phyloP scores from a whole-genome alignment of 2,329 filamentous ascomycete genomes.

The Botryosphaeria agaves region DNA sequence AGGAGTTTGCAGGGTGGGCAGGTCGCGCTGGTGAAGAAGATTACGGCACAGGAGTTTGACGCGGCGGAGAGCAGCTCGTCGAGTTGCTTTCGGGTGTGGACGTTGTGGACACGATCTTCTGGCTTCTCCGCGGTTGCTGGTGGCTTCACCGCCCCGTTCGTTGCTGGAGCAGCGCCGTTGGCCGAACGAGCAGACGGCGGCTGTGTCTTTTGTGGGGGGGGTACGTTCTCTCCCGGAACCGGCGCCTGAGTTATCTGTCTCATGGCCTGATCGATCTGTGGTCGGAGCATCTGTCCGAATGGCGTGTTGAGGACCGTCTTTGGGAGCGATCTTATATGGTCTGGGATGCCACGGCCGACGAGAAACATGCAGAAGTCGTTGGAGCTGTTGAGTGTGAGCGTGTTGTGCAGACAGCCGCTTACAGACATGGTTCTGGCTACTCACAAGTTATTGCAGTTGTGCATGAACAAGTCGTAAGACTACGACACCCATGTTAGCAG shows the following conservation, averaged over 20 bases:
- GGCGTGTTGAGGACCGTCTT: constrained; percentile 72
- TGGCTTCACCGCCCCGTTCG: constrained; percentile 2
- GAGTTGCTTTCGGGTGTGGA: constrained; percentile 41
- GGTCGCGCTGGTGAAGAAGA: constrained; percentile 86
- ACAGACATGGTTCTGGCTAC: too few relatives aligned
- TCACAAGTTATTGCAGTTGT: constrained; percentile 99
- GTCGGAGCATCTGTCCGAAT: constrained; percentile 73
- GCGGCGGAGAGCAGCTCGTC: constrained; percentile 43
- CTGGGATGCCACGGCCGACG: constrained; percentile 72
- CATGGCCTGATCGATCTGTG: constrained; percentile 52
- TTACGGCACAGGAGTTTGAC: constrained; percentile 50
- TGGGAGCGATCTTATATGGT: constrained; percentile 71
- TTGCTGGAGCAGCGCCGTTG: constrained; percentile 1
- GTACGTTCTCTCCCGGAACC: constrained; percentile 17
- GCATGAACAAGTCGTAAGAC: constrained; percentile 72
- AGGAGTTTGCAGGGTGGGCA: constrained; percentile 72
- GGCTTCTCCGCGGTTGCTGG: neutral
- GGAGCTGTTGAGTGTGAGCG: constrained; percentile 26
- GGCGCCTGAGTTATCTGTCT: constrained; percentile 43
- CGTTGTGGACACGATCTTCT: constrained; percentile 40
- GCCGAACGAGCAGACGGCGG: neutral
- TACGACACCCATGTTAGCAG: too few relatives aligned
- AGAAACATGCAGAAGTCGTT: constrained; percentile 86
- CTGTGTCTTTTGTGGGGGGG: constrained; percentile 6
- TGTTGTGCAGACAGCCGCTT: neutral